Conservation (phyloP, 495 filamentous ascomycete genomes). For the Achaetomiella virescens region DNA sequence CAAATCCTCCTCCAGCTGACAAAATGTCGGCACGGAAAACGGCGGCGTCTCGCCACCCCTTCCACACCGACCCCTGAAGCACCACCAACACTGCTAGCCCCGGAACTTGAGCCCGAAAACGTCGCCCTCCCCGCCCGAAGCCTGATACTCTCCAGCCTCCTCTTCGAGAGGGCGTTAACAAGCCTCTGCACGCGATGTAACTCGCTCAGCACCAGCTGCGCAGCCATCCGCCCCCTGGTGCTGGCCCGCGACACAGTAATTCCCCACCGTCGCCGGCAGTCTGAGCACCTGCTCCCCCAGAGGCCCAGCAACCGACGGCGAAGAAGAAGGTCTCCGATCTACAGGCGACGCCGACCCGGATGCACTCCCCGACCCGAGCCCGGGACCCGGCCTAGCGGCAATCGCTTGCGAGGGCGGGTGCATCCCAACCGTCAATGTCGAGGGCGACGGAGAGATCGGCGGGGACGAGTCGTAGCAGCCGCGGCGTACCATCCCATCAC, state of each 20-base stretch:
- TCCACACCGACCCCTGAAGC: background rate
- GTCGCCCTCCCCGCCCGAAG: too few relatives aligned
- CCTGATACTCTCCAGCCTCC: too few relatives aligned
- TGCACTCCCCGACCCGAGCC: background rate
- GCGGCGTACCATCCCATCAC: constrained; percentile 6
- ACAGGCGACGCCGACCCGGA: background rate
- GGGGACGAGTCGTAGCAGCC: background rate
- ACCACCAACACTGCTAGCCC: background rate
- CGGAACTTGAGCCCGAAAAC: background rate
- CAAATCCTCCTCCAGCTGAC: background rate
- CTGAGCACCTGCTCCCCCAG: background rate
- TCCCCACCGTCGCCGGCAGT: background rate
- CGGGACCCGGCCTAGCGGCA: too few relatives aligned
- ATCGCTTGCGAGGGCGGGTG: too few relatives aligned
- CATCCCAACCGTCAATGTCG: too few relatives aligned
- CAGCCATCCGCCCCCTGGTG: constrained; percentile 24
- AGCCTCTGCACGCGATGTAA: constrained; percentile 37
- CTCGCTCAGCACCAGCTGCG: constrained; percentile 35
- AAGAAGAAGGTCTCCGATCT: background rate
- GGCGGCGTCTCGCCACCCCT: background rate
- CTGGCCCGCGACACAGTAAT: background rate
- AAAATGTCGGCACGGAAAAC: background rate
- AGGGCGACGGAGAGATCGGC: background rate
- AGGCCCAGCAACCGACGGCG: background rate
- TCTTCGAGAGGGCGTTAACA: constrained; percentile 19